Conservation (phyloP, 78 protist species). For the Planoprotostelium fungivorum region DNA sequence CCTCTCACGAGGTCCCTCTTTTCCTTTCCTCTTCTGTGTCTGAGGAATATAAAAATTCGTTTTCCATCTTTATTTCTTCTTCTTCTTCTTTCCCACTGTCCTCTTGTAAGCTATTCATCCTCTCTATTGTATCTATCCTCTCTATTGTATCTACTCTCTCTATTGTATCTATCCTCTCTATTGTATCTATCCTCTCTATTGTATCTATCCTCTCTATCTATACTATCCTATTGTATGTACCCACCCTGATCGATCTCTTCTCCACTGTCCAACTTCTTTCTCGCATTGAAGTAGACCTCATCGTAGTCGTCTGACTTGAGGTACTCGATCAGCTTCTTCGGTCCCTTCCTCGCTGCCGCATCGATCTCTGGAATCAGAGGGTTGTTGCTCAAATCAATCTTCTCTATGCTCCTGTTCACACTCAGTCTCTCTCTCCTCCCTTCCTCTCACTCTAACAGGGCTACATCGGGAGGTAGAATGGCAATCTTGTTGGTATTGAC, state of each 20-base stretch:
- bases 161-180: too few relatives aligned
- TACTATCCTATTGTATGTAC: too few relatives aligned
- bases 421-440: not conserved
- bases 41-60: too few relatives aligned
- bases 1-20: too few relatives aligned
- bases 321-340: conserved; percentile 36
- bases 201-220: too few relatives aligned
- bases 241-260: not conserved
- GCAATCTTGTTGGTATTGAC: not conserved
- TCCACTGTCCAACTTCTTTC: not conserved
- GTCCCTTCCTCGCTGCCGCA: conserved; percentile 36
- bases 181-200: too few relatives aligned
- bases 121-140: too few relatives aligned
- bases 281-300: conserved; percentile 17
- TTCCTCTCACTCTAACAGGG: not conserved
- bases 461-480: not conserved
- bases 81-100: too few relatives aligned
- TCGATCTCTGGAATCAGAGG: conserved; percentile 29
- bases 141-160: too few relatives aligned
- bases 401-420: conserved; percentile 10
- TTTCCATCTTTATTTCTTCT: too few relatives aligned
- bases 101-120: too few relatives aligned
- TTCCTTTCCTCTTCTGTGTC: too few relatives aligned
- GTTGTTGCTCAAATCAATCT: conserved; percentile 45
- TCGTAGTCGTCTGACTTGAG: conserved; percentile 36